Evolutionary conservation across 2,329 filamentous ascomycete genomes (phyloP).

Genomic region (Zelopaecilomyces penicillatus): DNA sequence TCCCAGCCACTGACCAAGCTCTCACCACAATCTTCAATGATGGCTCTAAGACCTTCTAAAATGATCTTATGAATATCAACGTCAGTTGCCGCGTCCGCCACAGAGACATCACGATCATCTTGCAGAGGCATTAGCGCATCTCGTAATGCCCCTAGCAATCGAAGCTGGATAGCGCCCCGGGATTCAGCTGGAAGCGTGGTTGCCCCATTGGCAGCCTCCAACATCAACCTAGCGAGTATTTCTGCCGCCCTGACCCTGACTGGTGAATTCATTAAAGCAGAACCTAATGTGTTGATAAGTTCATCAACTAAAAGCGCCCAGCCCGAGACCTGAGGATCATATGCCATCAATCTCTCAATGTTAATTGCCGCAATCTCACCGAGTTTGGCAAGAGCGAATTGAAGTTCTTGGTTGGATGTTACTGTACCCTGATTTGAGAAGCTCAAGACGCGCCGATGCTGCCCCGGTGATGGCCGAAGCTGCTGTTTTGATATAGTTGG

Average conservation of each 20-base stretch:
- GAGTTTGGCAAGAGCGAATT: conserved; percentile 64
- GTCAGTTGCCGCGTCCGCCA: conserved; percentile 55
- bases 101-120: conserved; percentile 42
- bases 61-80: conserved; percentile 73
- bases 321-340: conserved; percentile 59
- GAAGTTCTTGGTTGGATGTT: conserved; percentile 51
- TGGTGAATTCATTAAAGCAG: conserved; percentile 36
- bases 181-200: conserved; percentile 40
- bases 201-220: conserved; percentile 51
- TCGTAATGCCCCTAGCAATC: conserved; percentile 59
- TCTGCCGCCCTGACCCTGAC: conserved; percentile 55
- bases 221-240: conserved; percentile 49
- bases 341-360: conserved; percentile 62
- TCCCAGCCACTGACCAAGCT: conserved; percentile 77
- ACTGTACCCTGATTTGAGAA: conserved; percentile 35
- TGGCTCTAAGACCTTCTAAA: conserved; percentile 69
- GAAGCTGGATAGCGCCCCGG: conserved; percentile 58
- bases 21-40: conserved; percentile 85
- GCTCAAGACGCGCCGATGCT: conserved; percentile 39
- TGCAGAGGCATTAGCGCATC: conserved; percentile 50
- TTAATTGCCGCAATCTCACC: conserved; percentile 68
- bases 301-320: conserved; percentile 61
- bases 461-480: conserved; percentile 29
- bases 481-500: conserved; percentile 16
- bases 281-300: conserved; percentile 43